Conservation (phyloP, 208 protist genomes). For the Vickermania spadyakhi region DNA sequence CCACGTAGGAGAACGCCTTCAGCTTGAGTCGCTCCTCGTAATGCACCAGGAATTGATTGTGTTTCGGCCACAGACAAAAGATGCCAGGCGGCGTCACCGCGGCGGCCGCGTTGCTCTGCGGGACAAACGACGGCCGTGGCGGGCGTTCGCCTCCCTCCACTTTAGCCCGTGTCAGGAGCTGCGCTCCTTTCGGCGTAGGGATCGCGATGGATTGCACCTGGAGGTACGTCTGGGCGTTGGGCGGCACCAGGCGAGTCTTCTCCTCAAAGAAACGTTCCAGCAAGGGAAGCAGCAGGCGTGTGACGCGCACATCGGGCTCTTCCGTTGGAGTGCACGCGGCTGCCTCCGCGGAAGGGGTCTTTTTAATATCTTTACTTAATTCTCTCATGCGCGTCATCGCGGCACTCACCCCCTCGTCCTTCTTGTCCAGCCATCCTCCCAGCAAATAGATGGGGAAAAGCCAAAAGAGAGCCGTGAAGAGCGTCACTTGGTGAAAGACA, state of each 20-base stretch:
- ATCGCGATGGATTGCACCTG: constrained; percentile 38
- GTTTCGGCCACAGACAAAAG: constrained; percentile 50
- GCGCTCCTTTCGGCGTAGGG: constrained; percentile 54
- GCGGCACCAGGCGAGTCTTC: constrained; percentile 35
- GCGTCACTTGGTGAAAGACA: constrained; percentile 11
- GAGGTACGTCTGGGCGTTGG: constrained; percentile 34
- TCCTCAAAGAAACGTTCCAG: constrained; percentile 48
- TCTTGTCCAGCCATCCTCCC: constrained; percentile 27
- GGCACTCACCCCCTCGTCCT: not conserved
- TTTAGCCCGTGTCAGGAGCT: constrained; percentile 40
- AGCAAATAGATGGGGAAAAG: constrained; percentile 45
- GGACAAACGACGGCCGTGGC: constrained; percentile 6
- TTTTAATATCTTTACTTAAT: constrained; percentile 4
- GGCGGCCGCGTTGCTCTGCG: constrained; percentile 19
- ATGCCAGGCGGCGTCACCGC: constrained; percentile 26
- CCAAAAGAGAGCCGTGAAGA: constrained; percentile 48
- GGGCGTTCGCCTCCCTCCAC: constrained; percentile 34
- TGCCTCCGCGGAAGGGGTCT: not conserved
- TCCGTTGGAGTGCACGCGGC: not conserved
- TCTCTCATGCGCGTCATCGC: constrained; percentile 3
- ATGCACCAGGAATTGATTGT: constrained; percentile 66
- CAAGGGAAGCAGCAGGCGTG: constrained; percentile 22
- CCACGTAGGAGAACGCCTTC: constrained; percentile 39
- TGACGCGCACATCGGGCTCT: constrained; percentile 14
- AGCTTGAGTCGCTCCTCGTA: constrained; percentile 51